Base-by-base conservation (phyloP, 352 stramenopile genomes). In the Pythium insidiosum region DNA sequence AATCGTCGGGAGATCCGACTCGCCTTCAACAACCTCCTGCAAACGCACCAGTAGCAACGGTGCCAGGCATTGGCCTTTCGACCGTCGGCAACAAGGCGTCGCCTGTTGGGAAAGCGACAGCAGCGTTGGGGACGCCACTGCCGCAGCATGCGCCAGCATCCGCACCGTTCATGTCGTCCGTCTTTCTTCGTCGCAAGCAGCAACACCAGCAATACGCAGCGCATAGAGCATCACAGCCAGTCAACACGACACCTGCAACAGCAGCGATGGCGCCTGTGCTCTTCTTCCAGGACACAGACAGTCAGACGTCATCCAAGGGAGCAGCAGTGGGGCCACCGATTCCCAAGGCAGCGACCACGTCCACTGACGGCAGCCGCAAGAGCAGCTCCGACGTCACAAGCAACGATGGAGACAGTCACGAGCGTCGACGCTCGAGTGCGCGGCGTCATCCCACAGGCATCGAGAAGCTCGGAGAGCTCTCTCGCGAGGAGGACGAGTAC, bases 401-500 rank as follows among this genome's bases (percentile, higher is more conserved):
- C 37, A n/a, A 23, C 21, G 12, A 20, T 18, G 30, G 9, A 57
- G 21, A 25, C 43, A 39, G 34, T 20, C 37, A 30, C 23, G 18
- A 34, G 30, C 7, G 19, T n/a, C 24, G 22, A 15, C 37, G 19
- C 9, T 35, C 18, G 1, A 13, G 39, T 20, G n/a, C 24, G 5
- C 7, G 25, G 20, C 21, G 21, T 21, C 33, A 51, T 2, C 20
- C 20, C 4, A 28, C 35, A 5, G 50, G 50, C 1, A 24, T 50
- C 9, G 70, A 84, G 22, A 63, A 57, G 11, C 67, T 84, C 22
- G 72, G 72, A 1, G 75, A 85, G 15, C 54, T 88, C 24, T 84
- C 75, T 1, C 56, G 70, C 24, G 69, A 84, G 23, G 74, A 88
- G 47, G 72, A 77, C 42, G 76, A 87, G 28, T 92, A 78, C 52